Conservation (phyloP, 2,329 filamentous ascomycete genomes). For the Phialemonium atrogriseum region DNA sequence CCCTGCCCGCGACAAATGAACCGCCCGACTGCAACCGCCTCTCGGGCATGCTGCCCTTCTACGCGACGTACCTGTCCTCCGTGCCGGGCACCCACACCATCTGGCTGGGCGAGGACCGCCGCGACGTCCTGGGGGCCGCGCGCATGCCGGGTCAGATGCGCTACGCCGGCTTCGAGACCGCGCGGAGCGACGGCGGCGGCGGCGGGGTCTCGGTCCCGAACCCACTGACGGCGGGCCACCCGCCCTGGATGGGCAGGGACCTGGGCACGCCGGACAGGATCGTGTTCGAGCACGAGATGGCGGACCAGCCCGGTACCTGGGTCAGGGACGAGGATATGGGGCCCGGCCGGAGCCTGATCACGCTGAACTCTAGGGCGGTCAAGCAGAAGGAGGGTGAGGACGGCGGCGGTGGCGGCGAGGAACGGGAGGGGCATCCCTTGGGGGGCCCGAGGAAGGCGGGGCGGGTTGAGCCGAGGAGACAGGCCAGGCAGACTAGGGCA, state of each 20-base stretch:
- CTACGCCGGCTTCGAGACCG: constrained; percentile 10
- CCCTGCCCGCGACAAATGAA: constrained; percentile 2
- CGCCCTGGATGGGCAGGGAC: no score
- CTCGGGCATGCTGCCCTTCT: constrained; percentile 33
- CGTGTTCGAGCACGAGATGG: constrained; percentile 13
- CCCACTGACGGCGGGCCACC: no score
- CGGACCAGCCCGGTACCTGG: no score
- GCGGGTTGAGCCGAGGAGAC: no score
- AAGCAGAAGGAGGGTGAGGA: not conserved
- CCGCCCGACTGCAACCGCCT: constrained; percentile 20
- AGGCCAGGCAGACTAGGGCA: no score
- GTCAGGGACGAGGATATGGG: no score
- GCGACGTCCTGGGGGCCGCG: constrained; percentile 31
- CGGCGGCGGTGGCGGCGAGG: not conserved
- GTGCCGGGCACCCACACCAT: constrained; percentile 26
- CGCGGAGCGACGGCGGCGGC: constrained; percentile 1
- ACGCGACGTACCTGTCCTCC: constrained; percentile 30
- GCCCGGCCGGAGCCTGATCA: no score
- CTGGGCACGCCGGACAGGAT: constrained; percentile 8
- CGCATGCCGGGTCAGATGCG: constrained; percentile 28
- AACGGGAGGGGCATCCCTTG: not conserved
- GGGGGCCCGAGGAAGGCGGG: not conserved
- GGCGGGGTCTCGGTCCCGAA: no score
- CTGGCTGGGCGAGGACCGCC: constrained; percentile 33
- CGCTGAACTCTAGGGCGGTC: no score